These are phyloP conservation scores for Pneumocystis oryctolagi DNA, from an alignment of 1,139 yeast genomes.

Conservation along the genomic window DNA sequence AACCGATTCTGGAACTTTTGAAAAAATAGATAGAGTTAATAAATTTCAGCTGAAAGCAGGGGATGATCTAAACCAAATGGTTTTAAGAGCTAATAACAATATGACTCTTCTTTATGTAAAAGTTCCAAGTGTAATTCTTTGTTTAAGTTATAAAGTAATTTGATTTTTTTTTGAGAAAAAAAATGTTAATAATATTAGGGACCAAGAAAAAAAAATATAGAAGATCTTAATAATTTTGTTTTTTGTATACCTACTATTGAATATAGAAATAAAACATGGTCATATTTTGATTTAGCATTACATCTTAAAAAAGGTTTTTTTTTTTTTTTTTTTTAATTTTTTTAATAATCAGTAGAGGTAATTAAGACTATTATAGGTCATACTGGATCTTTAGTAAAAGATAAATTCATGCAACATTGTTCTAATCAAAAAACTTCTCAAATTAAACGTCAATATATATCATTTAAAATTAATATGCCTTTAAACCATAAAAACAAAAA, in stretches of 20 bases:
- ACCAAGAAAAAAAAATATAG: constrained; percentile 45
- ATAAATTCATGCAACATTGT: constrained; percentile 30
- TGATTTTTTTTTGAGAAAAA: background rate
- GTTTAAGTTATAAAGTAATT: constrained; percentile 47
- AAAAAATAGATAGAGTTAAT: background rate
- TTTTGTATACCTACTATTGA: constrained; percentile 51
- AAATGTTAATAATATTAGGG: constrained; percentile 28
- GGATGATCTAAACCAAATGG: constrained; percentile 42
- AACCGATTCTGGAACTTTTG: background rate
- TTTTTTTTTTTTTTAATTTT: background rate
- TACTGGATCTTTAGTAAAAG: constrained; percentile 65
- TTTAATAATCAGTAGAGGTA: constrained; percentile 30
- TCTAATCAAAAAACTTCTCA: background rate
- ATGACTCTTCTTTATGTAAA: constrained; percentile 48
- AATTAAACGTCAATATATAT: background rate
- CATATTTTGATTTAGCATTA: constrained; percentile 54
- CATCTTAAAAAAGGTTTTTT: constrained; percentile 37
- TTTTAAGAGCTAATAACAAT: constrained; percentile 50
- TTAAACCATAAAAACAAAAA: background rate
- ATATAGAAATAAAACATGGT: constrained; percentile 60
- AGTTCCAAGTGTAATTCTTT: constrained; percentile 38
- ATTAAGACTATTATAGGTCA: constrained; percentile 54
- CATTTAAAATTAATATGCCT: background rate
- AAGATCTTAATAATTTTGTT: constrained; percentile 57
- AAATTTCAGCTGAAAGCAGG: constrained; percentile 12